phyloP scores from a whole-genome alignment of 148 eudicot species.

The Rhododendron vialii region DNA sequence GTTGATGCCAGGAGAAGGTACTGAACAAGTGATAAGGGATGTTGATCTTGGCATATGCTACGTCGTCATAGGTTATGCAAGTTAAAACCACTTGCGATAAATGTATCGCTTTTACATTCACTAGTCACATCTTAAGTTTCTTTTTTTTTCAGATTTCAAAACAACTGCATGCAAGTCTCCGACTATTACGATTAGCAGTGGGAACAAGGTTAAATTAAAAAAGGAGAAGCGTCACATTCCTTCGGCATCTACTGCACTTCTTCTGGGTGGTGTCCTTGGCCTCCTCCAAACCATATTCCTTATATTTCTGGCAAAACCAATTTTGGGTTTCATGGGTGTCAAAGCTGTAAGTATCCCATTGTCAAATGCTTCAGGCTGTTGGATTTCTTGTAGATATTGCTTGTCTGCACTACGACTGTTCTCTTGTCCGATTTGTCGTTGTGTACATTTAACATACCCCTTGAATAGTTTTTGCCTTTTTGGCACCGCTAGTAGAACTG shows the following conservation, averaged over 20 bases:
- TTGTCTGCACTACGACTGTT: background rate
- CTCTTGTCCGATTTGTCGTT: background rate
- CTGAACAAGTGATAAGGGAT: background rate
- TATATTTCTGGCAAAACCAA: slow-evolving; percentile 51
- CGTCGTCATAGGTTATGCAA: background rate
- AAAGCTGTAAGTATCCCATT: slow-evolving; percentile 47
- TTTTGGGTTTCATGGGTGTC: slow-evolving; percentile 76
- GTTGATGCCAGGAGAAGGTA: slow-evolving; percentile 23
- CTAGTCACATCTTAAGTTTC: background rate
- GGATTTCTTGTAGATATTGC: background rate
- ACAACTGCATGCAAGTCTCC: slow-evolving; percentile 21
- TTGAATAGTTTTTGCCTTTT: background rate
- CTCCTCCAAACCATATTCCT: slow-evolving; percentile 67
- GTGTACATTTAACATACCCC: background rate
- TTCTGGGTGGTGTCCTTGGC: slow-evolving; percentile 69
- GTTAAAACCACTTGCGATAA: background rate
- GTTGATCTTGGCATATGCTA: background rate
- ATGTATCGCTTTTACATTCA: background rate
- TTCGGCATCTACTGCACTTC: slow-evolving; percentile 87
- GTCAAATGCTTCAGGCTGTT: background rate
- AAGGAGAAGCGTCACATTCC: slow-evolving; percentile 58
- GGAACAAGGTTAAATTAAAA: slow-evolving; percentile 9
- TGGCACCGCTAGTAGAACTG: background rate
- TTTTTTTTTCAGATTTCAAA: slow-evolving; percentile 17
- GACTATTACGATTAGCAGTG: background rate